Percentiles rank a stretch among this genome's conserved stretches.
Evolutionary conservation across 768 basidiomycete species (phyloP).

Genomic region (Phlegmacium glaucopus): DNA sequence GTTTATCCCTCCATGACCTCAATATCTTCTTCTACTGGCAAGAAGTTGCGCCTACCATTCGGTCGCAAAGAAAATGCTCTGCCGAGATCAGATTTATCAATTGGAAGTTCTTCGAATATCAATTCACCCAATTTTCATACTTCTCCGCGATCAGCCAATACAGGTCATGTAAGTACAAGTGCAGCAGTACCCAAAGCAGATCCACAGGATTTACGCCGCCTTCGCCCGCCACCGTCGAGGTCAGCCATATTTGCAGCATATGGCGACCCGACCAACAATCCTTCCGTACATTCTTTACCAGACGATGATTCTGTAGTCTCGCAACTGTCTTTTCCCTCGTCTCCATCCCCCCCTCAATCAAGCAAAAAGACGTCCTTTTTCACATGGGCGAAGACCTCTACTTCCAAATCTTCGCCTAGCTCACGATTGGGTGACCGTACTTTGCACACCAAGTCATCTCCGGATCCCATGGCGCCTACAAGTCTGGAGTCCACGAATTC

Average conservation of each 20-base stretch:
- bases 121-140: slow-evolving; percentile 15
- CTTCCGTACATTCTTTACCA: slow-evolving; percentile 67
- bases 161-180: slow-evolving; percentile 30
- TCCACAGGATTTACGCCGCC: slow-evolving; percentile 33
- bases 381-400: slow-evolving; percentile 31
- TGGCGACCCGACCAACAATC: slow-evolving; percentile 45
- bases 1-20: slow-evolving; percentile 22
- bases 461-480: slow-evolving; percentile 5
- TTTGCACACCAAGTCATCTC: slow-evolving; percentile 15
- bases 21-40: slow-evolving; percentile 19
- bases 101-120: slow-evolving; percentile 14
- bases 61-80: slow-evolving; percentile 31
- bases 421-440: slow-evolving; percentile 12
- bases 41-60: slow-evolving; percentile 37
- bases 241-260: slow-evolving; percentile 63
- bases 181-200: slow-evolving; percentile 42
- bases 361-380: slow-evolving; percentile 29
- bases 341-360: slow-evolving; percentile 26
- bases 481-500: slow-evolving; percentile 31
- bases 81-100: slow-evolving; percentile 6
- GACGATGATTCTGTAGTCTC: slow-evolving; percentile 23
- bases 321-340: slow-evolving; percentile 30
- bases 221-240: slow-evolving; percentile 58
- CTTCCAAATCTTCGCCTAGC: slow-evolving; percentile 22
- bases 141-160: slow-evolving; percentile 30